Evolutionary conservation across 306 rosid genomes (phyloP).

Genomic region (Vicia villosa): DNA sequence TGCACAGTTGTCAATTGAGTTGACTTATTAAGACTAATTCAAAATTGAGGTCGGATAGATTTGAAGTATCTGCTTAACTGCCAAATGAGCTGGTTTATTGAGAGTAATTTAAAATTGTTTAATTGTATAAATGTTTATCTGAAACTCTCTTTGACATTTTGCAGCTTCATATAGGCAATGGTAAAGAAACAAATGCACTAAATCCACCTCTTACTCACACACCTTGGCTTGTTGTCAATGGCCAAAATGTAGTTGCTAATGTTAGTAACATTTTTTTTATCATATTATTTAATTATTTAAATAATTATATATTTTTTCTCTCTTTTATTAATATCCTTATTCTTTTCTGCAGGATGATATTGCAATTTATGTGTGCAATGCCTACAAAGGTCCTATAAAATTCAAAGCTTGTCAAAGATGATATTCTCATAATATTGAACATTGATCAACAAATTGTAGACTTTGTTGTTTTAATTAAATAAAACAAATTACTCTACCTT

Average conservation of each 20-base stretch:
- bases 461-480: too few species aligned
- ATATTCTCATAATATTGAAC: too few species aligned
- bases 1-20: too few species aligned
- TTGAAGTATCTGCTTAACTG: too few species aligned
- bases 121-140: not conserved
- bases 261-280: not conserved
- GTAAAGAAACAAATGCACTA: not conserved
- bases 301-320: not conserved
- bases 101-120: not conserved
- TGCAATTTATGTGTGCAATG: not conserved
- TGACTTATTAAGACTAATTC: too few species aligned
- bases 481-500: too few species aligned
- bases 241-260: not conserved
- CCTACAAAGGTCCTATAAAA: not conserved
- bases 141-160: not conserved
- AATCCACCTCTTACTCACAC: not conserved
- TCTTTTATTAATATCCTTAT: not conserved
- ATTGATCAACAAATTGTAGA: too few species aligned
- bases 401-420: slow-evolving; percentile 7
- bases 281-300: not conserved
- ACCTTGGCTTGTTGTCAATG: slow-evolving; percentile 4
- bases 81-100: too few species aligned
- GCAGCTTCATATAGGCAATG: slow-evolving; percentile 2
- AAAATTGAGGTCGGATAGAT: too few species aligned
- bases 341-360: not conserved